Conservation (phyloP, 192 early-diverging fungal genomes). For the Helicostylum pulchrum region DNA sequence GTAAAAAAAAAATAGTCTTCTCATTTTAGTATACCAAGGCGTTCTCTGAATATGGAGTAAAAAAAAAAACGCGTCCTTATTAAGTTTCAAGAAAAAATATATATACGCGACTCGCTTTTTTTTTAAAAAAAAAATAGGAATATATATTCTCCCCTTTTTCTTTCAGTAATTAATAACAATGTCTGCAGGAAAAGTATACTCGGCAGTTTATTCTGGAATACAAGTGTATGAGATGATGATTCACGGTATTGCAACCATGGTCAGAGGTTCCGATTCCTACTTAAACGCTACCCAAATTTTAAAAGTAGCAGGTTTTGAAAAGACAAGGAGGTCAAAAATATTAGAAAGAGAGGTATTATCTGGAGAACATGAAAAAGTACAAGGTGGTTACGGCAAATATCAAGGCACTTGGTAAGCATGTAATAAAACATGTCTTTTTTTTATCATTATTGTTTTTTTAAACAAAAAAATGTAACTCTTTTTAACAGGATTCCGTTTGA, state of each 20-base stretch:
- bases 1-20: too few species aligned
- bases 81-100: too few species aligned
- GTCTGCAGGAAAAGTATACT: constrained; percentile 38
- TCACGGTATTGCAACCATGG: constrained; percentile 75
- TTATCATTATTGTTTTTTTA: background rate
- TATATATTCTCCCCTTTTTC: background rate
- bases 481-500: constrained; percentile 77
- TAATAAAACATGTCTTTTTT: background rate
- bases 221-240: constrained; percentile 78
- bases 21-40: too few species aligned
- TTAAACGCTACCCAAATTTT: constrained; percentile 94
- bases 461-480: background rate
- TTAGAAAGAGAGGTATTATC: constrained; percentile 81
- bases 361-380: constrained; percentile 88
- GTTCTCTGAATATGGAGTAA: too few species aligned
- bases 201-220: constrained; percentile 61
- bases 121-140: background rate
- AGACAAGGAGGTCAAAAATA: constrained; percentile 82
- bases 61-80: too few species aligned
- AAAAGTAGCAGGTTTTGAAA: constrained; percentile 85
- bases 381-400: constrained; percentile 95
- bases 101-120: background rate
- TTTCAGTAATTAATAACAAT: background rate
- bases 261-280: constrained; percentile 71
- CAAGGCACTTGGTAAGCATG: constrained; percentile 79